These are phyloP conservation scores for Kwoniella sp. DNA, from an alignment of 768 basidiomycete species.

Conservation along the genomic window DNA sequence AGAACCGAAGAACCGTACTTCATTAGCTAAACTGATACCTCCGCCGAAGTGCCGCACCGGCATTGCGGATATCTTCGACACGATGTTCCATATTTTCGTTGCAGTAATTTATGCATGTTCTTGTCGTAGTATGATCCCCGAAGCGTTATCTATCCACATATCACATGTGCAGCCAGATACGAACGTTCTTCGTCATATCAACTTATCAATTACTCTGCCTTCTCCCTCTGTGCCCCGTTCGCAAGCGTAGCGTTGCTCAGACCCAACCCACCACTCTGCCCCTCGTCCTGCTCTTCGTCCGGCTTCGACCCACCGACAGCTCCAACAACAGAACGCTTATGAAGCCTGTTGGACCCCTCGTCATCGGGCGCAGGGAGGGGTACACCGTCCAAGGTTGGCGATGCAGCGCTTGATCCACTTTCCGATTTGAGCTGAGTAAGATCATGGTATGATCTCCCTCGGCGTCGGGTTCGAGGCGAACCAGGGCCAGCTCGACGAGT, in stretches of 20 bases:
- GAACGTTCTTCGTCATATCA: too few relatives aligned
- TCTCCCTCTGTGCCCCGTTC: conserved; percentile 2
- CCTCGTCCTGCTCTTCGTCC: neutral
- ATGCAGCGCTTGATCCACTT: conserved; percentile 9
- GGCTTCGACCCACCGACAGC: conserved; percentile 7
- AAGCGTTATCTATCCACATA: too few relatives aligned
- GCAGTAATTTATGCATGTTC: too few relatives aligned
- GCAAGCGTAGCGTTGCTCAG: conserved; percentile 9
- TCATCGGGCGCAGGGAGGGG: conserved; percentile 30
- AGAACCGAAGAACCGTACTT: too few relatives aligned
- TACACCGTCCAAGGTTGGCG: conserved; percentile 7
- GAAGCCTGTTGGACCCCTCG: conserved; percentile 29
- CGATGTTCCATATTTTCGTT: too few relatives aligned
- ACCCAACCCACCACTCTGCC: conserved; percentile 7
- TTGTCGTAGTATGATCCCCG: too few relatives aligned
- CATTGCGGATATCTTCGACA: too few relatives aligned
- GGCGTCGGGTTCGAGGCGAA: conserved; percentile 30
- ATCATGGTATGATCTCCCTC: conserved; percentile 38
- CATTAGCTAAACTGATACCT: too few relatives aligned
- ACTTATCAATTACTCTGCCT: conserved; percentile 1
- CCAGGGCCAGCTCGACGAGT: conserved; percentile 27
- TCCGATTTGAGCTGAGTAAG: conserved; percentile 21
- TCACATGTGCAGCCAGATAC: too few relatives aligned
- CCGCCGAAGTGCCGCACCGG: too few relatives aligned
- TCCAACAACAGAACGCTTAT: conserved; percentile 13